Evolutionary conservation across 805 yeast species (phyloP), one percentile per base, ranked within the genome.

Genomic region (Saccharomycopsis fodiens): DNA sequence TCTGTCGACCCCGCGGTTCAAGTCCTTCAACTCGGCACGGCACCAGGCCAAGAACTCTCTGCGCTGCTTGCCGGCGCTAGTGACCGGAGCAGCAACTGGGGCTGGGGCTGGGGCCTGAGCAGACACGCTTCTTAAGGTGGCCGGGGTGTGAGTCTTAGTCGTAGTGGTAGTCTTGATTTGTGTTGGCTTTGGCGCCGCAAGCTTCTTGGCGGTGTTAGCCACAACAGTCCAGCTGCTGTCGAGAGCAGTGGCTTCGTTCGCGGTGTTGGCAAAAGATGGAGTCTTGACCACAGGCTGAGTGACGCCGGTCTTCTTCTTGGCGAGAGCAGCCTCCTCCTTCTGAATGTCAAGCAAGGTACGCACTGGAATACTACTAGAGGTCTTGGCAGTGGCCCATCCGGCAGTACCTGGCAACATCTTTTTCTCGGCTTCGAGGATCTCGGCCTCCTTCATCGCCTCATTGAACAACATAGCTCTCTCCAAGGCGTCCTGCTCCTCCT

Each of bases 1-100:
- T 40, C 72, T 73, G 35, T 87, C 80, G 35, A 89, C 88, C 15
- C 85, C 81, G 7, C 80, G 74, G 59, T 85, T 81, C 59, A 91
- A 69, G 50, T 74, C 78, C 45, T 70, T 69, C 71, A 84, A 69
- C 52, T 80, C 76, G 3, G 76, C 59, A 55, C 85, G 75, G 50
- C 87, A 82, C 94, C 94, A 84, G 17, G 68, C 61, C 51, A 84
- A 62, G 51, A 84, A 82, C 48, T 80, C 85, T 59, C 79, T 78
- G 31, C 78, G 72, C 10, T 70, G 66, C 16, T 74, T 67, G 17
- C 59, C 59, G 4, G 62, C 59, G 13, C 62, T 48, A 40, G 57
- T 58, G n/a, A 65, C 57, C 1, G 69, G 19, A 20, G 52, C 52
- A 4, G 59, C 34, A 2, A 70, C 63, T 3, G 69, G 61, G 3